Base-by-base conservation (phyloP, 345 rosid genomes). In the Syzygium aqueum region DNA sequence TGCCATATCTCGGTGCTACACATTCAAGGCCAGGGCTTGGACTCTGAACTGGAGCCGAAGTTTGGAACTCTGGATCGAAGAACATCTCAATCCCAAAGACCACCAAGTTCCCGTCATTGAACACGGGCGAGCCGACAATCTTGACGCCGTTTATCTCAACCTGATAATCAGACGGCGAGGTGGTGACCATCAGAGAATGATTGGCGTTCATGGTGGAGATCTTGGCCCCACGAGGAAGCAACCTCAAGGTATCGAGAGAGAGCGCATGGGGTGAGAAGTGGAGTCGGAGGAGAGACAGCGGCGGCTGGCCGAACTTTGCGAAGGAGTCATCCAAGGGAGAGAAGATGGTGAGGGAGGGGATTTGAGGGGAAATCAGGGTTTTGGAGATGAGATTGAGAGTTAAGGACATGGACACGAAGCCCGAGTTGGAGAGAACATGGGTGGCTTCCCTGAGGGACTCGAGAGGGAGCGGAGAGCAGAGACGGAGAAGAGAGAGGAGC, bases 281-380 rank as follows among this genome's bases (percentile, higher is more conserved):
- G 89, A 88, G 85, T 2, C 65, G 88, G 87, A 92, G 94, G 77
- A 89, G 87, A n/a, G 90, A 59, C 19, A 92, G 92, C 2, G 93
- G 57, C 2, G 93, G 93, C 53, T 92, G 93, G 43, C 94, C 91
- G 33, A 88, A 90, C 16, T 8, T 25, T 9, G 84, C 12, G 85
- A 93, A 93, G n/a, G 90, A 88, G 11, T 87, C 51, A 53, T 92
- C 93, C 27, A 89, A 54, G 77, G 95, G 93, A 25, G 93, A 59
- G 87, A 93, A 93, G 52, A 92, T 46, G 61, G 95, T 93, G 87
- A 91, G 90, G 84, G 90, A 91, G 4, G 90, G 86, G 43, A 89
- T 78, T 33, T 59, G 85, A 6, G 89, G 87, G 85, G 59, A 33
- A 12, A 8, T 84, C 3, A 88, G 88, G 80, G 88, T 53, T 84